Base-by-base conservation (phyloP, 768 basidiomycete genomes). In the Collybia nuda region DNA sequence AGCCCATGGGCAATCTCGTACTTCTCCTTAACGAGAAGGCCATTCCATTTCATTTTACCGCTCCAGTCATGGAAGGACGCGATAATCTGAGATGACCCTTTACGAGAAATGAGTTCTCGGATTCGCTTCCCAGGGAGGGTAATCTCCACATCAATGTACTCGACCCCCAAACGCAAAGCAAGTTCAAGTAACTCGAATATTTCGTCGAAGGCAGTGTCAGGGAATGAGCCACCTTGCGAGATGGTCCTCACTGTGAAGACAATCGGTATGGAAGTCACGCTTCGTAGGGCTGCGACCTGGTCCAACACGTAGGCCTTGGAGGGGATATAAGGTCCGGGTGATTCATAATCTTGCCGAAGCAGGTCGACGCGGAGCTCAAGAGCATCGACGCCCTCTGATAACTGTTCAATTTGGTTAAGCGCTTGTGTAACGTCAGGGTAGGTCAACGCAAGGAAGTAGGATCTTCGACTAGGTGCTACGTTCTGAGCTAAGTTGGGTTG, bases 31-130 rank as follows among this genome's bases (percentile, higher is more conserved):
- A 88, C 82, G 21, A 74, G 65, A 5, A 78, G 67, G 15, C 86
- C 76, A 56, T 84, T 78, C 96, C 96, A 99, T 56, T 80, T 79
- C 73, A 95, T 76, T 11, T 75, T 73, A 2, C 96, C 95, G 39
- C 82, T 85, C 87, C 90, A 94, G 60, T 99, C 94, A 63, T 98
- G 96, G 85, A 88, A 97, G 5, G 94, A 97, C 0, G 93, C 90
- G 50, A 99, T 86, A 61, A 98, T 81, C 56, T 86, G 78, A 0
- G 93, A 88, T 36, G 69, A 60, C 0, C 90, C 85, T 65, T 93
- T 96, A 47, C 71, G 74, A 11, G 72, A 59, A 22, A 74, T 67
- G 39, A 98, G 70, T 2, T 80, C 76, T 24, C 75, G 74, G 50
- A 95, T 81, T 43, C 74, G 61, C 43, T 79, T 75, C 55, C 82